Evolutionary conservation across 768 basidiomycete species (phyloP), one percentile per base, ranked within the genome.

Genomic region (Naganishia vishniacii): DNA sequence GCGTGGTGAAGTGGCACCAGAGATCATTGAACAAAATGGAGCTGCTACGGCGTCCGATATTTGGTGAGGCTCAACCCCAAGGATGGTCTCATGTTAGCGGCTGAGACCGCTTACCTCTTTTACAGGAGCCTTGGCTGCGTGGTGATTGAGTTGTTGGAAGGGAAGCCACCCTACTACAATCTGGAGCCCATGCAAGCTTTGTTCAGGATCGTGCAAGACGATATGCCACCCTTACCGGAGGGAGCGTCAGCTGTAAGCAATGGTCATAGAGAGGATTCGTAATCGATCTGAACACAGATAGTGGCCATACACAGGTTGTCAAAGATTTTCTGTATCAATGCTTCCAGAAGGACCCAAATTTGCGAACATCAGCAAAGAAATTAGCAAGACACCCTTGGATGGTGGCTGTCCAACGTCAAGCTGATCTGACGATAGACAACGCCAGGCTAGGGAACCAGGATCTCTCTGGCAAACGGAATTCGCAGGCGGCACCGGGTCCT

Each of bases 171-270:
- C 0, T 95, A 97, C 76, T 89, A 94, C 78, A 88, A 87, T 71
- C 84, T 98, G 44, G 91, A 91, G 67, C 95, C 95, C 2, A 95
- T 99, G 92, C 95, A 93, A 48, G 95, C 95, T 0, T 84, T 99
- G 28, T 99, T 95, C 79, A 86, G 95, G 59, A 98, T 99, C 66
- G 95, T 99, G 12, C 93, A 97, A 76, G 95, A 99, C 73, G 95
- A 98, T 75, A 88, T 86, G 71, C 94, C 95, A 34, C 93, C 91
- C 4, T 90, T 99, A 71, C 95, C 95, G 0, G 92, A 95, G 66
- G 91, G 91, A 18, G 89, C 91, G 0, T 91, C 89, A 9, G 89
- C 92, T 0, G 80, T 77, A 34, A 62, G 75, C 68, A 1, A 0
- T 13, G 2, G 5, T 47, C 44, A 7, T 15, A 37, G 7, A 7